Evolutionary conservation across 768 basidiomycete genomes (phyloP).

Genomic region (Xerocomellus amylosporus): DNA sequence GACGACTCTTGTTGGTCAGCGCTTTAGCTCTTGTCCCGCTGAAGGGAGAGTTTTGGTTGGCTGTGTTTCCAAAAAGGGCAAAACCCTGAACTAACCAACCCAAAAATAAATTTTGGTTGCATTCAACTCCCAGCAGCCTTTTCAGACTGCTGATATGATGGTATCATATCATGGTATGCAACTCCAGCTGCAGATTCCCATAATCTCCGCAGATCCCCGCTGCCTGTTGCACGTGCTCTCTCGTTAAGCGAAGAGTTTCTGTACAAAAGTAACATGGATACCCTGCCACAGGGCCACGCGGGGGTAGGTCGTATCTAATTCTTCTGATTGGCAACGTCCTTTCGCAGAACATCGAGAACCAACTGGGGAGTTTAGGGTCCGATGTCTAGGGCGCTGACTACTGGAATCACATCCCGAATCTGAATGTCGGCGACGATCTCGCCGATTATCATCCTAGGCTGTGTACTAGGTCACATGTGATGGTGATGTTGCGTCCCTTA

Average conservation of each 20-base stretch:
- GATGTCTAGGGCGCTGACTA: neutral
- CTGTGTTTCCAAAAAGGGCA: too few species aligned
- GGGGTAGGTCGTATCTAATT: slow-evolving; percentile 2
- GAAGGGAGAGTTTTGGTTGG: too few species aligned
- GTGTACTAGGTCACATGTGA: neutral
- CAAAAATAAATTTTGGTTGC: too few species aligned
- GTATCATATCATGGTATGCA: too few species aligned
- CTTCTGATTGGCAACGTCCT: neutral
- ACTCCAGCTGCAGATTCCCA: neutral
- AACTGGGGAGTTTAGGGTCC: neutral
- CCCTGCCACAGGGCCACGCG: neutral
- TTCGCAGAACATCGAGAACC: neutral
- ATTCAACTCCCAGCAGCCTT: too few species aligned
- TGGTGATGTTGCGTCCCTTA: neutral
- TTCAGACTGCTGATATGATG: too few species aligned
- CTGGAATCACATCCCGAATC: neutral
- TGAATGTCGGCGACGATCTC: neutral
- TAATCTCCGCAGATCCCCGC: slow-evolving; percentile 4
- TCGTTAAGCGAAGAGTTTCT: neutral
- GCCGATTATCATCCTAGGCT: neutral
- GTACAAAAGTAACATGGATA: neutral
- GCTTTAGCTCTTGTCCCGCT: too few species aligned
- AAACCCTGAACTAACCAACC: too few species aligned
- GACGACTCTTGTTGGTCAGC: too few species aligned
- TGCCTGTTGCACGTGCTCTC: neutral